phyloP scores from a whole-genome alignment of 73 alveolate species.

The Paramecium primaurelia region DNA sequence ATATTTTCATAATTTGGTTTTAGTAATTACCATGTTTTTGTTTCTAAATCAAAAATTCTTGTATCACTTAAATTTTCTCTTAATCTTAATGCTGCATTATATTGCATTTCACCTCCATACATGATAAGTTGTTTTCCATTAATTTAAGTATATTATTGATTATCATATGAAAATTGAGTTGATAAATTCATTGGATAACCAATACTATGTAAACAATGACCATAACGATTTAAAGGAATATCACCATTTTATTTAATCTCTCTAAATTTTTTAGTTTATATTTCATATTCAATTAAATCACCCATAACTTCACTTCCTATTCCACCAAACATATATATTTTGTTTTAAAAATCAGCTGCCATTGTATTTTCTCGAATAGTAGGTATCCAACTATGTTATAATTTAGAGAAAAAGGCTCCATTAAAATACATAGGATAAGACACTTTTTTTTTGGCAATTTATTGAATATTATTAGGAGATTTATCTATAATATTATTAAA shows the following conservation, averaged over 20 bases:
- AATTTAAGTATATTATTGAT: neutral
- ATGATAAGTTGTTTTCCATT: neutral
- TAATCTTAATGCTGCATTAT: neutral
- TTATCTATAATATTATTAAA: neutral
- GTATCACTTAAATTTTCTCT: constrained; percentile 40
- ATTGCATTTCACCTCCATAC: constrained; percentile 38
- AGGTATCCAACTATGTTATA: neutral
- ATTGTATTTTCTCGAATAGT: constrained; percentile 3
- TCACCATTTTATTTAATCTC: constrained; percentile 18
- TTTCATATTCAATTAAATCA: constrained; percentile 28
- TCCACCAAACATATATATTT: constrained; percentile 9
- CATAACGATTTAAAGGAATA: constrained; percentile 20
- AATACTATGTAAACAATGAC: constrained; percentile 33
- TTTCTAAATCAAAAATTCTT: constrained; percentile 8
- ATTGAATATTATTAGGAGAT: neutral
- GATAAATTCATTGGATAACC: neutral
- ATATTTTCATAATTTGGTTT: constrained; percentile 19
- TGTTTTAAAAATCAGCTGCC: constrained; percentile 16
- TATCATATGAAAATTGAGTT: neutral
- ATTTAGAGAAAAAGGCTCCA: neutral
- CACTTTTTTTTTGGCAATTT: neutral
- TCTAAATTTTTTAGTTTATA: neutral
- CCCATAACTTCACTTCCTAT: constrained; percentile 35
- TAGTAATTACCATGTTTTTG: neutral
- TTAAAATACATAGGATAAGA: neutral